Evolutionary conservation across 129 eudicot species (phyloP).

Genomic region (Flaveria sonorensis): DNA sequence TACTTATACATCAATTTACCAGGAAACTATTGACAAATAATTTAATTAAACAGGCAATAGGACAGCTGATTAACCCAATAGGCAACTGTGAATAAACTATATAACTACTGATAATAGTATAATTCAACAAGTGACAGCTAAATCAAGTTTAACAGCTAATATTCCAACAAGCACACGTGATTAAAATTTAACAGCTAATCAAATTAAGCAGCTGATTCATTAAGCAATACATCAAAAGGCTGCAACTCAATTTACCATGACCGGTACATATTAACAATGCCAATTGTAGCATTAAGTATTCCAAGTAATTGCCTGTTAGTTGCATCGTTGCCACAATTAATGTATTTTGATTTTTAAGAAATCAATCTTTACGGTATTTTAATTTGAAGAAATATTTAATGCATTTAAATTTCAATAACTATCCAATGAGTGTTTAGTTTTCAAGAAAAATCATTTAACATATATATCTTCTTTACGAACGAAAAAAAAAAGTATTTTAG

Average conservation of each 20-base stretch:
- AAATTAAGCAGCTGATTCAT: background rate
- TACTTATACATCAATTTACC: too few relatives aligned
- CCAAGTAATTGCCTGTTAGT: background rate
- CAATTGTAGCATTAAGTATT: background rate
- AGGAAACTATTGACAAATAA: background rate
- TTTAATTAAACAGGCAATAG: background rate
- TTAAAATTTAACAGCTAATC: too few relatives aligned
- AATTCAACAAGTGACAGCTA: background rate
- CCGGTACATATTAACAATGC: background rate
- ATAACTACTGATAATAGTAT: background rate
- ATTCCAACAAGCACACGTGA: background rate
- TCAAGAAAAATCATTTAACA: background rate
- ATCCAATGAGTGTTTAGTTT: too few relatives aligned
- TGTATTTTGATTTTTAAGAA: background rate
- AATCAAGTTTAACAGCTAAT: background rate
- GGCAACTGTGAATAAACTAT: background rate
- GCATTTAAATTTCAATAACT: too few relatives aligned
- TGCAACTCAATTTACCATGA: background rate
- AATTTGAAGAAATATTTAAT: too few relatives aligned
- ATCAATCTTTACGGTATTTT: too few relatives aligned
- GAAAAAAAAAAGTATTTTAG: background rate
- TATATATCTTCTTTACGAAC: background rate
- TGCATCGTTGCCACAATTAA: background rate
- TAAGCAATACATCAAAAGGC: background rate
- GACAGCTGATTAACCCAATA: background rate